A percentile compares a stretch with the other conserved stretches of the same genome.
Evolutionary conservation across 176 grass and related monocot genomes (phyloP).

Genomic region (Echinochloa phyllopogon): DNA sequence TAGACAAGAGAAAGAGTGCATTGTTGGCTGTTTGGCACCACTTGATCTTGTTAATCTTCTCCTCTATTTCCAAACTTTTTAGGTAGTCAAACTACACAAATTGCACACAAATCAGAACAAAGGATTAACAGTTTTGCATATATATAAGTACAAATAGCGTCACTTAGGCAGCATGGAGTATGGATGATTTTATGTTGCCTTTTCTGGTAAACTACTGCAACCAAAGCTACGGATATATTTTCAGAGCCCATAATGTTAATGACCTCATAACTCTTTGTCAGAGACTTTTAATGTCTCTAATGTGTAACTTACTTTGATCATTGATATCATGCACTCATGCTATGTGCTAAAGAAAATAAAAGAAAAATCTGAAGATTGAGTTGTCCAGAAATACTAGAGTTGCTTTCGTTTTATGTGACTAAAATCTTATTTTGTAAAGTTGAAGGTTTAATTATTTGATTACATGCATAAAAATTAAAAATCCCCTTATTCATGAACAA

Average conservation of each 20-base stretch:
- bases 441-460: not conserved
- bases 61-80: slow-evolving; percentile 98
- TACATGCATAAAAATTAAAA: not conserved
- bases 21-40: slow-evolving; percentile 82
- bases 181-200: slow-evolving; percentile 20
- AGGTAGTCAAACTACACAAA: slow-evolving; percentile 91
- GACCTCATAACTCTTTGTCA: not conserved
- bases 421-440: not conserved
- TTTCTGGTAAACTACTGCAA: slow-evolving; percentile 29
- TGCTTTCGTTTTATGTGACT: not conserved
- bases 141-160: slow-evolving; percentile 8
- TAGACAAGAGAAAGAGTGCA: slow-evolving; percentile 78
- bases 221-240: not conserved
- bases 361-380: not conserved
- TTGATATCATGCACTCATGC: not conserved
- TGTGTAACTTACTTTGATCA: not conserved
- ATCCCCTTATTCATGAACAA: not conserved
- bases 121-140: slow-evolving; percentile 1
- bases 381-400: not conserved
- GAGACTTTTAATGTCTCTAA: not conserved
- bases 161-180: slow-evolving; percentile 24
- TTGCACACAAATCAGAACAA: slow-evolving; percentile 43
- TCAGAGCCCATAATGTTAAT: not conserved
- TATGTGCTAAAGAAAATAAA: not conserved
- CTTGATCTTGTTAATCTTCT: slow-evolving; percentile 92